Evolutionary conservation across 108 stramenopile genomes (phyloP), one percentile per base, ranked within the genome.

Genomic region (Mediolabrus comicus): DNA sequence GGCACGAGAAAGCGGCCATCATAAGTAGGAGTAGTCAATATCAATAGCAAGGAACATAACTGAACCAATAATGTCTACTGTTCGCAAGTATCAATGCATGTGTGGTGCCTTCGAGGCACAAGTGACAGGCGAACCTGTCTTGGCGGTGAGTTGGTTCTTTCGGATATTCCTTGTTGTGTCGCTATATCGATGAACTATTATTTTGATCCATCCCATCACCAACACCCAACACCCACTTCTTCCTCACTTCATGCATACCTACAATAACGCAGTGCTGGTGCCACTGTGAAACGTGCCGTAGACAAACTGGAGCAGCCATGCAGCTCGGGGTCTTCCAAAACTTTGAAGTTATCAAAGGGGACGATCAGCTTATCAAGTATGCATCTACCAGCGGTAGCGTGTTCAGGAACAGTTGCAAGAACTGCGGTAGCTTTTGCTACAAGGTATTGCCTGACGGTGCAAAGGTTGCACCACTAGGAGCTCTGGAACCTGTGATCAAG

Each of bases 361-460:
- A 68, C 28, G 79, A 67, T 34, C 41, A 74, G 9, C 35, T 74
- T 11, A 80, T 74, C 67, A 38, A 17, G 35, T 80, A 74, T 35
- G 72, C 65, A 25, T 26, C 25, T 25, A 72, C 36, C n/a, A 9
- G 38, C 10, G 79, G 72, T 11, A 29, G 36, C 27, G 67, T 80
- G 33, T 51, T 54, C 51, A 72, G 79, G 25, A 74, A 74, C 19
- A 59, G 58, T 2, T 80, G 79, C 72, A 32, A 54, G 31, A 74
- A 61, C 16, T 80, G 79, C 24, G 79, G 79, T 27, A 57, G 53
- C 30, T 80, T 80, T 33, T 73, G 72, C 67, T 80, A 80, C 72
- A 80, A 80, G 67, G 22, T 57, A 13, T 38, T 69, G 41, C 56
- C 56, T 12, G 59, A 32, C 16, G 62, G 55, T 13, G 51, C 62